A percentile compares a stretch with the other conserved stretches of the same genome.
Evolutionary conservation across 257 asterid genomes (phyloP).

Genomic region (Euphrasia confusa): DNA sequence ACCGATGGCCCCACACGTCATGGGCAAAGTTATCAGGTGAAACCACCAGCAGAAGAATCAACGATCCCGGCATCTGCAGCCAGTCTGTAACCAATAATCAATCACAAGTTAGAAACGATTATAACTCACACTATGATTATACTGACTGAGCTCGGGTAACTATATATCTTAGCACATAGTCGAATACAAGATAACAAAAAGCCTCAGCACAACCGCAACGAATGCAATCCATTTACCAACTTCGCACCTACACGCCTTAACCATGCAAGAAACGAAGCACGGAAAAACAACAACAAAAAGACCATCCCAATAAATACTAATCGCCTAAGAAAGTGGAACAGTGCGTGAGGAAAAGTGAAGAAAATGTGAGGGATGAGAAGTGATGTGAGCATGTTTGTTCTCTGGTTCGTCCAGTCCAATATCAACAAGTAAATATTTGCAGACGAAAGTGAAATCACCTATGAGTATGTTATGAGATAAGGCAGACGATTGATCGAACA

Average conservation of each 20-base stretch:
- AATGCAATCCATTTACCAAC: conserved; percentile 88
- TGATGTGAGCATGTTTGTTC: conserved; percentile 72
- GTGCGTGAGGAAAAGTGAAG: conserved; percentile 53
- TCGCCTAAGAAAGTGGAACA: conserved; percentile 67
- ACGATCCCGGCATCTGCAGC: conserved; percentile 91
- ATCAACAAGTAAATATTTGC: conserved; percentile 80
- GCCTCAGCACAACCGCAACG: conserved; percentile 78
- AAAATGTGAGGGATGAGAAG: conserved; percentile 78
- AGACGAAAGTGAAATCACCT: neutral
- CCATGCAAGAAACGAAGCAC: too few species aligned
- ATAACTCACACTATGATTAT: too few species aligned
- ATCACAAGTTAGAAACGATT: too few species aligned
- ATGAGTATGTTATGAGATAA: too few species aligned
- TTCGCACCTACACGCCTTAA: conserved; percentile 53
- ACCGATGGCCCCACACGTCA: conserved; percentile 49
- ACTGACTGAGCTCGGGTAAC: too few species aligned
- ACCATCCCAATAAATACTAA: neutral
- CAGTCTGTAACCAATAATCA: too few species aligned
- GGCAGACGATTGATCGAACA: too few species aligned
- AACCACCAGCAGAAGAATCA: conserved; percentile 81
- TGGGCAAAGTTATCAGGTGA: conserved; percentile 69
- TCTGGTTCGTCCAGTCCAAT: conserved; percentile 94
- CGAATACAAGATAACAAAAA: conserved; percentile 30
- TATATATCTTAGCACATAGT: too few species aligned
- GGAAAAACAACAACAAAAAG: too few species aligned